Percentiles rank a stretch among this genome's conserved stretches.
Evolutionary conservation across 1,284 basidiomycete genomes (phyloP).

Genomic region (Cutaneotrichosporon arboriforme): DNA sequence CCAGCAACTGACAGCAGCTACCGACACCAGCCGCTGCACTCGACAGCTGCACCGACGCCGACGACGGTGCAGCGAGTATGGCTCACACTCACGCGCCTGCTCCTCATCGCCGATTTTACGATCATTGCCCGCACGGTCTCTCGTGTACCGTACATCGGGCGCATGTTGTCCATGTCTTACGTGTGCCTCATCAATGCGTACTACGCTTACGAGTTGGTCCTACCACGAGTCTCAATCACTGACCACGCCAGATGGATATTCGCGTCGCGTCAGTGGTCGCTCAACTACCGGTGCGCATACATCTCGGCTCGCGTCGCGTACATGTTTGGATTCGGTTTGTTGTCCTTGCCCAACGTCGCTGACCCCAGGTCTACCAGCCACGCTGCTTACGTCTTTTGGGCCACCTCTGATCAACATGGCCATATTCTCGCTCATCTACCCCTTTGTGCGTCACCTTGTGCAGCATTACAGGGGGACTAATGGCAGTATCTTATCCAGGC

Average conservation of each 20-base stretch:
- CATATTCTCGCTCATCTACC: slow-evolving; percentile 47
- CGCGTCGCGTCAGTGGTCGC: slow-evolving; percentile 34
- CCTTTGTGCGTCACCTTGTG: slow-evolving; percentile 31
- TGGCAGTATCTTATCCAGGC: slow-evolving; percentile 38
- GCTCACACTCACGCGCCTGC: slow-evolving; percentile 30
- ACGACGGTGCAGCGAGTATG: slow-evolving; percentile 23
- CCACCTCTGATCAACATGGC: slow-evolving; percentile 46
- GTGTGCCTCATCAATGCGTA: slow-evolving; percentile 45
- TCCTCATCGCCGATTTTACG: slow-evolving; percentile 47
- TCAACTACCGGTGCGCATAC: slow-evolving; percentile 35
- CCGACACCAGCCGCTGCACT: slow-evolving; percentile 32
- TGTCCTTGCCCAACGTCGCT: neutral
- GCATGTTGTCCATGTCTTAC: slow-evolving; percentile 30
- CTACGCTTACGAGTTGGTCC: slow-evolving; percentile 47
- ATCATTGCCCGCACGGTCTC: slow-evolving; percentile 37
- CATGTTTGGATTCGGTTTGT: slow-evolving; percentile 47
- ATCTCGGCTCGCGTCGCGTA: slow-evolving; percentile 39
- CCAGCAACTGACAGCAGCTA: slow-evolving; percentile 25
- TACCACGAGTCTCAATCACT: neutral
- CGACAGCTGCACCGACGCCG: slow-evolving; percentile 2
- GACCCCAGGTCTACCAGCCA: slow-evolving; percentile 34
- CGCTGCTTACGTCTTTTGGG: slow-evolving; percentile 41
- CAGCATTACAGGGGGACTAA: too few relatives aligned
- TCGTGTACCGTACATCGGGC: slow-evolving; percentile 40
- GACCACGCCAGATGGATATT: slow-evolving; percentile 35